Percentiles rank a stretch among this genome's conserved stretches.
phyloP scores from a whole-genome alignment of 202 grass and related monocot species.

The Eragrostis tef region DNA sequence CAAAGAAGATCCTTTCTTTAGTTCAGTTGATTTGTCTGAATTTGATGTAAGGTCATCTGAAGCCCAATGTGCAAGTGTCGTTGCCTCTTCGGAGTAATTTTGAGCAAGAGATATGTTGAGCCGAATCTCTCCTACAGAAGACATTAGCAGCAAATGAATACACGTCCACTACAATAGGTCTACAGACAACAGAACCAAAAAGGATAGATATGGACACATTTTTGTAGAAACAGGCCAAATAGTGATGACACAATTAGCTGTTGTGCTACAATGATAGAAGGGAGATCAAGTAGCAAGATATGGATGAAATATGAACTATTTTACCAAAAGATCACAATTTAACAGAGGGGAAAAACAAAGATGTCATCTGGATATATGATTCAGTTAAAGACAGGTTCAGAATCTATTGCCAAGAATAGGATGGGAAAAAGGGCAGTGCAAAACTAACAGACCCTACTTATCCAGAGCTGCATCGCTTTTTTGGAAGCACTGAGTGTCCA shows the following conservation, averaged over 20 bases:
- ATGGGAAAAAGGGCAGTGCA: not conserved
- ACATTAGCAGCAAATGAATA: constrained; percentile 17
- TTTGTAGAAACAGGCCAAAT: not conserved
- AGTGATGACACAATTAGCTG: not conserved
- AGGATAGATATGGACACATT: not conserved
- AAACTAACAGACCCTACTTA: not conserved
- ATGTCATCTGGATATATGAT: not conserved
- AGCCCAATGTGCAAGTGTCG: constrained; percentile 34
- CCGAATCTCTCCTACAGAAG: constrained; percentile 73
- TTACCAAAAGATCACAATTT: not conserved
- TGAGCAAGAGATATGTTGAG: constrained; percentile 67
- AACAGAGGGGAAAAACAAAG: not conserved
- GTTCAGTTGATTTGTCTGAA: constrained; percentile 86
- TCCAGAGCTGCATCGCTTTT: not conserved
- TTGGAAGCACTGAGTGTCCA: not conserved
- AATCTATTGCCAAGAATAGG: constrained; percentile 7
- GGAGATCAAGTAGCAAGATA: not conserved
- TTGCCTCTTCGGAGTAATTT: constrained; percentile 57
- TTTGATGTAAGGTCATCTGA: constrained; percentile 76
- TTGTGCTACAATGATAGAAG: not conserved
- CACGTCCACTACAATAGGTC: not conserved
- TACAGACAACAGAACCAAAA: not conserved
- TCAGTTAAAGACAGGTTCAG: not conserved
- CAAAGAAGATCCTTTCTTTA: constrained; percentile 57
- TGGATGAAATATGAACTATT: constrained; percentile 7